These are phyloP conservation scores for Wickerhamomyces tratensis DNA, from an alignment of 805 yeast genomes.

Conservation along the genomic window DNA sequence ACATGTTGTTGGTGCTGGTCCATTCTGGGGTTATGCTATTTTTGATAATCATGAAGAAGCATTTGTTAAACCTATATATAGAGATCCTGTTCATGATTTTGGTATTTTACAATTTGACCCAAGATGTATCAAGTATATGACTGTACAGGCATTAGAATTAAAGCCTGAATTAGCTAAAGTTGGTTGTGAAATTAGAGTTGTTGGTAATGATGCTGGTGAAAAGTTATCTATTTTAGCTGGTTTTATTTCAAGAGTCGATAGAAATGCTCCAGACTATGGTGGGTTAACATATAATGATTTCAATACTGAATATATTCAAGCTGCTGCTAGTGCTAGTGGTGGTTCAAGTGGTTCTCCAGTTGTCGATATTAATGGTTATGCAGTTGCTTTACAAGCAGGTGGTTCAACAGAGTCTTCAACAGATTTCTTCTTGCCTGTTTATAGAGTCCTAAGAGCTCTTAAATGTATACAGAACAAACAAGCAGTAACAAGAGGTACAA, in stretches of 20 bases:
- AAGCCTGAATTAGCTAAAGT: slow-evolving; percentile 79
- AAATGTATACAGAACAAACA: slow-evolving; percentile 49
- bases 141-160: slow-evolving; percentile 53
- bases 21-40: slow-evolving; percentile 83
- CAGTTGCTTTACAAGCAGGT: slow-evolving; percentile 91
- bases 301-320: slow-evolving; percentile 90
- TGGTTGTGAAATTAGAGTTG: slow-evolving; percentile 90
- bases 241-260: slow-evolving; percentile 65
- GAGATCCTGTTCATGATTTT: slow-evolving; percentile 95
- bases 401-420: slow-evolving; percentile 89
- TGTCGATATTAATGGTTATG: slow-evolving; percentile 80
- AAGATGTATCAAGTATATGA: slow-evolving; percentile 58
- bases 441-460: slow-evolving; percentile 75
- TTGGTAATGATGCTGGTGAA: slow-evolving; percentile 96
- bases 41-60: slow-evolving; percentile 94
- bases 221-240: slow-evolving; percentile 84
- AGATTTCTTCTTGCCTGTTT: slow-evolving; percentile 83
- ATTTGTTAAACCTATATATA: slow-evolving; percentile 72
- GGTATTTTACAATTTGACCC: slow-evolving; percentile 83
- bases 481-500: slow-evolving; percentile 80
- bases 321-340: slow-evolving; percentile 93
- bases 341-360: slow-evolving; percentile 97
- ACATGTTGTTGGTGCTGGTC: slow-evolving; percentile 95
- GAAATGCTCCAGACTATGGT: slow-evolving; percentile 94
- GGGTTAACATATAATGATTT: slow-evolving; percentile 82